Percentiles rank a stretch among this genome's conserved stretches.
Conservation (phyloP, 2,329 filamentous ascomycete genomes). For the Exophiala xenobiotica region DNA sequence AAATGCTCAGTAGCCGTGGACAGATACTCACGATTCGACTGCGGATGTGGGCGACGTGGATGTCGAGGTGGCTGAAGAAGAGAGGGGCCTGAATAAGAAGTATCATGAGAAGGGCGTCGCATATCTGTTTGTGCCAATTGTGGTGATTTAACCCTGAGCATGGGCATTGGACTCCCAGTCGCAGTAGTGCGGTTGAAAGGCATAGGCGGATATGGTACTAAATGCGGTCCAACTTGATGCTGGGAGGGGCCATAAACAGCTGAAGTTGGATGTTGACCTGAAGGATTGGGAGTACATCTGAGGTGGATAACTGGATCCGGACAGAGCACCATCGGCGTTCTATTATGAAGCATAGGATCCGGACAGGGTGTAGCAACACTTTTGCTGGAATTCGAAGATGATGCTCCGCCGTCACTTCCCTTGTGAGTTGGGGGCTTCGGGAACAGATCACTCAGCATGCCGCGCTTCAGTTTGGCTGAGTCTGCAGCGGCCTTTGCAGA, state of each 20-base stretch:
- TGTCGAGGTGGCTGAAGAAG: constrained; percentile 1
- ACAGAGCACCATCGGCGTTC: constrained; percentile 19
- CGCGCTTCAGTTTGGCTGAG: constrained; percentile 30
- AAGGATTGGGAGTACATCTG: constrained; percentile 1
- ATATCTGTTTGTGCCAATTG: constrained; percentile 4
- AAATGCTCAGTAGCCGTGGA: constrained; percentile 25
- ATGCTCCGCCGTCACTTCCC: constrained; percentile 3
- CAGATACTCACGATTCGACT: constrained; percentile 2
- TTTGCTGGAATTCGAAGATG: constrained; percentile 8
- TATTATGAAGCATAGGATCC: constrained; percentile 23
- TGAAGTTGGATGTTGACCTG: constrained; percentile 1
- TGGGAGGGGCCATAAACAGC: background rate
- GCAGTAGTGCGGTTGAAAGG: constrained; percentile 25
- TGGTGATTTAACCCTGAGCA: constrained; percentile 19
- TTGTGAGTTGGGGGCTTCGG: constrained; percentile 12
- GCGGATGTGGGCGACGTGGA: constrained; percentile 5
- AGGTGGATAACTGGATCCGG: constrained; percentile 27
- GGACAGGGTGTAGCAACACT: constrained; percentile 15
- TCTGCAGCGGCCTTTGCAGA: constrained; percentile 29
- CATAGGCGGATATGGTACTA: constrained; percentile 6
- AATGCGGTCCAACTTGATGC: background rate
- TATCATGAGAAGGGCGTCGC: constrained; percentile 11
- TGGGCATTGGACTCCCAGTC: constrained; percentile 31
- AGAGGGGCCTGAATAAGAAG: background rate
- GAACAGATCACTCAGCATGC: constrained; percentile 23